Base-by-base conservation (phyloP, 2,329 filamentous ascomycete species). In the Ceratocystis cubensis region DNA sequence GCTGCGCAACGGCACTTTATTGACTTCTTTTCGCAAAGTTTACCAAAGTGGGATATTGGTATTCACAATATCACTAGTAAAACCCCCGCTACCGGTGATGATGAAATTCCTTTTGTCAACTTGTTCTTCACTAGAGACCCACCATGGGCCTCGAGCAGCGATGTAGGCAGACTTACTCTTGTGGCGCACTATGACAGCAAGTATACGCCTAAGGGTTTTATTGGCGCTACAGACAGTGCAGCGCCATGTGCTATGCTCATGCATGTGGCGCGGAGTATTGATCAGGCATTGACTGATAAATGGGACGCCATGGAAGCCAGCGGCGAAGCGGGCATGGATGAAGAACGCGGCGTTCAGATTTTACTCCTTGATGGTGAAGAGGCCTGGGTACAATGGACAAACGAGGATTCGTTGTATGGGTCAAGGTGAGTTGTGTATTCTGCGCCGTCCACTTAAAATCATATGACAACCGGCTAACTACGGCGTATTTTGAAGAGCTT, bases 171-270 rank as follows among this genome's bases (percentile, higher is more conserved):
- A 62, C 77, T 97, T 73, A 93, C 91, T 15, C 81, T 99, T 65
- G 94, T 93, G 5, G 94, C 94, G 50, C 94, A 99, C 74, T 97
- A 96, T 74, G 94, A 99, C 72, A 92, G 86, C 73, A 88, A 96
- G 76, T 81, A 88, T 67, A 80, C 79, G 30, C 93, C 92, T 0
- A 78, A 86, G 69, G 93, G 91, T 0, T 99, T 99, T 74, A 88
- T 99, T 67, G 94, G 94, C 0, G 94, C 93, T 0, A 95, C 85
- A 15, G 94, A 99, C 73, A 96, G 91, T 71, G 94, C 94, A 1
- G 94, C 89, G 20, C 92, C 94, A 8, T 97, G 93, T 75, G 94
- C 94, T 0, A 91, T 97, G 81, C 80, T 99, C 67, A 82, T 99
- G 84, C 89, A 96, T 74, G 85, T 88, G 13, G 89, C 92, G 69